A percentile compares a stretch with the other conserved stretches of the same genome.
Evolutionary conservation across 2,329 filamentous ascomycete species (phyloP).

Genomic region (Corynespora cassiicola): DNA sequence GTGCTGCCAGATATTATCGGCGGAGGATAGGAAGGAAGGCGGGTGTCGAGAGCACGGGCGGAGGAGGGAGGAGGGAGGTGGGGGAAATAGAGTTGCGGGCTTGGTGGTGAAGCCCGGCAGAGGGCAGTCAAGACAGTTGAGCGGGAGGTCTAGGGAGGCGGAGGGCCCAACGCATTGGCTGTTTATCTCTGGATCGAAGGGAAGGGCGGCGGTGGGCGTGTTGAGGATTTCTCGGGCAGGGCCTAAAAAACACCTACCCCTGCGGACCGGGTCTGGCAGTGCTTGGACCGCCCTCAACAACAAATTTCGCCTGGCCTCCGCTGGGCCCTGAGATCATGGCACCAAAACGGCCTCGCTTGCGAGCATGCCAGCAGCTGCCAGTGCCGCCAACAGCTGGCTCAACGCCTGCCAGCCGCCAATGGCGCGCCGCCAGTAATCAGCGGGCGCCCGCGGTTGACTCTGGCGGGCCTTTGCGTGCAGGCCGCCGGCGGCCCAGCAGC

Average conservation of each 20-base stretch:
- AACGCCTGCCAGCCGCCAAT: conserved; percentile 28
- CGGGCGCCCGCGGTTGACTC: too few relatives aligned
- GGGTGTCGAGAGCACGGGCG: conserved; percentile 13
- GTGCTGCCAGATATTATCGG: conserved; percentile 14
- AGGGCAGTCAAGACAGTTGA: conserved; percentile 3
- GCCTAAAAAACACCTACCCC: conserved; percentile 39
- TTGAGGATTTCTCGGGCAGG: conserved; percentile 41
- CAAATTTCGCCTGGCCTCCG: conserved; percentile 32
- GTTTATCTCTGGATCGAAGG: conserved; percentile 35
- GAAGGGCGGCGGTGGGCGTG: conserved; percentile 26
- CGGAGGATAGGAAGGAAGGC: conserved; percentile 16
- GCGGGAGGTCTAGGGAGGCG: conserved; percentile 18
- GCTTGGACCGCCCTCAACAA: conserved; percentile 34
- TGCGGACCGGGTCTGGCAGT: conserved; percentile 29
- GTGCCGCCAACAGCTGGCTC: conserved; percentile 15
- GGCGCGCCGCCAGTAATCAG: too few relatives aligned
- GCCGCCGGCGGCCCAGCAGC: too few relatives aligned
- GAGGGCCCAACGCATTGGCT: conserved; percentile 39
- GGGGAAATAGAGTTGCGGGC: conserved; percentile 24
- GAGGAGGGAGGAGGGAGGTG: conserved; percentile 21
- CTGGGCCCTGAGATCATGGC: too few relatives aligned
- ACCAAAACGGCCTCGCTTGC: conserved; percentile 23
- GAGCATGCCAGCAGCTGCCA: conserved; percentile 10
- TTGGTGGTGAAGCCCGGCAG: conserved; percentile 1
- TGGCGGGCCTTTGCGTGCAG: too few relatives aligned